These are phyloP conservation scores for Tricholoma hemisulphureum DNA, from an alignment of 768 basidiomycete genomes.

Conservation along the genomic window DNA sequence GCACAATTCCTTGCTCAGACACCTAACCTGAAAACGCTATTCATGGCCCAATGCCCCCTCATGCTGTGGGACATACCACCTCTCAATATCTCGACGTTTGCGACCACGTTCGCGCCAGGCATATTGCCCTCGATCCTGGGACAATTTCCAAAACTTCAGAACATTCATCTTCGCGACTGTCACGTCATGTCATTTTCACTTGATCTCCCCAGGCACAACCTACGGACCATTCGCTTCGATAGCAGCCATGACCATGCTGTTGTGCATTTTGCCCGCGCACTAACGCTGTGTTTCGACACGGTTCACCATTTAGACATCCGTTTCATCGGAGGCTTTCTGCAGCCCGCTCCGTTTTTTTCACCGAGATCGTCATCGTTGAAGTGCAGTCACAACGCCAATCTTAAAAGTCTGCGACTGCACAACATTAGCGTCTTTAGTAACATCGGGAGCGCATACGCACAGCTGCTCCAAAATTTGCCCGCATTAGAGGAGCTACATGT, in stretches of 20 bases:
- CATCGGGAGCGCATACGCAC: conserved; percentile 20
- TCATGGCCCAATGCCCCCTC: conserved; percentile 27
- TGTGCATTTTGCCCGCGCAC: conserved; percentile 21
- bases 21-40: conserved; percentile 24
- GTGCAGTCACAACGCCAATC: conserved; percentile 7
- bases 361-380: conserved; percentile 1
- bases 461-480: conserved; percentile 21
- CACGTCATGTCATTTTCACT: conserved; percentile 21
- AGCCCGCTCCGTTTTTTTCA: conserved; percentile 21
- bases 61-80: conserved; percentile 25
- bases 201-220: conserved; percentile 21
- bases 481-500: conserved; percentile 24
- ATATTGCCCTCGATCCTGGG: conserved; percentile 26
- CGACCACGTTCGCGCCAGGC: conserved; percentile 27
- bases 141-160: conserved; percentile 20
- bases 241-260: conserved; percentile 28
- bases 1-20: conserved; percentile 21
- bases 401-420: conserved; percentile 26
- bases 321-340: conserved; percentile 29
- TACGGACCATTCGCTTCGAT: conserved; percentile 24
- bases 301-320: conserved; percentile 25
- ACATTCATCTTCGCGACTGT: conserved; percentile 28
- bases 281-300: conserved; percentile 19
- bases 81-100: conserved; percentile 22
- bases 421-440: conserved; percentile 28